Evolutionary conservation across 179 eudicot genomes (phyloP).

Genomic region (Beta macrorhiza): DNA sequence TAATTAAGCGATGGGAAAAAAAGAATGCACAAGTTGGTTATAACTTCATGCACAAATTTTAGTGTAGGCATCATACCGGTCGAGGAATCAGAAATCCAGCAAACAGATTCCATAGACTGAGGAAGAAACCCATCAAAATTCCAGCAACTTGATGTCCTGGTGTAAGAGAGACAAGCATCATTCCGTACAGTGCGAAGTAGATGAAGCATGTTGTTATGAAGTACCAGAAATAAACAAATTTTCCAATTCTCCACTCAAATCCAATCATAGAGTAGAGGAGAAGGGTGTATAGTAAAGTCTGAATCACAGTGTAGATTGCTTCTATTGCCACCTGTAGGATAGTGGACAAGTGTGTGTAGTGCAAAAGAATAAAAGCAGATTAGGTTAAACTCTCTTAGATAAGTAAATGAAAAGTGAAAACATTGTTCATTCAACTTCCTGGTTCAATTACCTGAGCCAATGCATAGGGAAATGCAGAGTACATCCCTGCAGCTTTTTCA

Average conservation of each 20-base stretch:
- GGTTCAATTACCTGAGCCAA: constrained; percentile 59
- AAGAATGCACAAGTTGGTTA: background rate
- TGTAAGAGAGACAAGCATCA: constrained; percentile 84
- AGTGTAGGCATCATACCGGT: constrained; percentile 46
- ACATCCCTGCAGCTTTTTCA: constrained; percentile 87
- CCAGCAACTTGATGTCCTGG: constrained; percentile 69
- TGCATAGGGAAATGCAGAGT: constrained; percentile 73
- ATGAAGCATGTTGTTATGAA: constrained; percentile 35
- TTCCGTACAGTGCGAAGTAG: constrained; percentile 59
- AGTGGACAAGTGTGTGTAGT: background rate
- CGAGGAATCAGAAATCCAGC: constrained; percentile 73
- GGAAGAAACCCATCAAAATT: constrained; percentile 71
- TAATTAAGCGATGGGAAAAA: background rate
- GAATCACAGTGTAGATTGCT: constrained; percentile 51
- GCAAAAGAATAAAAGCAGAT: background rate
- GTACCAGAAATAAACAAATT: constrained; percentile 61
- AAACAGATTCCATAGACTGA: constrained; percentile 81
- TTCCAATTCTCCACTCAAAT: constrained; percentile 53
- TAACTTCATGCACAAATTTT: background rate
- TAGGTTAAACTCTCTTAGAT: background rate
- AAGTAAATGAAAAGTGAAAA: background rate
- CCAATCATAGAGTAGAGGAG: constrained; percentile 81
- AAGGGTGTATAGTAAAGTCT: constrained; percentile 43
- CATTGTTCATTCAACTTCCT: background rate
- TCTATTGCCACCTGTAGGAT: constrained; percentile 70